phyloP scores from a whole-genome alignment of 805 yeast genomes.

The Diddensiella transvaalensis region DNA sequence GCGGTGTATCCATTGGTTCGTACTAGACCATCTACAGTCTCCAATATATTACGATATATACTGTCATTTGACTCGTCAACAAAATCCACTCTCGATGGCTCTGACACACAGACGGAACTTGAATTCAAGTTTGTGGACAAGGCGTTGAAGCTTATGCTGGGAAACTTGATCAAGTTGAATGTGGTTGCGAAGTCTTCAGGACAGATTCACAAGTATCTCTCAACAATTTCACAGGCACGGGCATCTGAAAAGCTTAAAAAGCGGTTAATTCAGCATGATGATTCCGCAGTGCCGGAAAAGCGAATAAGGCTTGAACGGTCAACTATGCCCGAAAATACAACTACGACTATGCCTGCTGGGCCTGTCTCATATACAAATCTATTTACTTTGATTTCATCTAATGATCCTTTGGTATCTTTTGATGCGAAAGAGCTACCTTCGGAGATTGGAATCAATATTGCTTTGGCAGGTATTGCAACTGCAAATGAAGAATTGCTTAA shows the following conservation, averaged over 20 bases:
- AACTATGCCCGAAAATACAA: constrained; percentile 18
- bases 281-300: constrained; percentile 24
- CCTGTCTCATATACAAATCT: constrained; percentile 50
- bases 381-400: constrained; percentile 61
- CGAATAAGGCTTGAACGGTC: constrained; percentile 21
- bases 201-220: constrained; percentile 30
- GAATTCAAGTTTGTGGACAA: constrained; percentile 63
- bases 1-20: constrained; percentile 60
- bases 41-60: constrained; percentile 54
- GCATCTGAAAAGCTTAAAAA: constrained; percentile 30
- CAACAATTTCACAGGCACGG: constrained; percentile 28
- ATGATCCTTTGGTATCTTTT: constrained; percentile 59
- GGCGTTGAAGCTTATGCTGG: constrained; percentile 36
- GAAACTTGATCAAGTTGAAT: constrained; percentile 21
- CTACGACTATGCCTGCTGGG: constrained; percentile 26
- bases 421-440: constrained; percentile 69
- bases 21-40: constrained; percentile 55
- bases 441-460: constrained; percentile 60
- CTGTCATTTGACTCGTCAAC: constrained; percentile 50
- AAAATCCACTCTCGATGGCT: constrained; percentile 15
- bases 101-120: constrained; percentile 40
- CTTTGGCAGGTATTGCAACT: constrained; percentile 58
- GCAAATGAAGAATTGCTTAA: constrained; percentile 51
- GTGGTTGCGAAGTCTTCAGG: constrained; percentile 35
- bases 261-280: constrained; percentile 33